These are phyloP conservation scores for Leccinellum luteum DNA, from an alignment of 768 basidiomycete species.

Conservation along the genomic window DNA sequence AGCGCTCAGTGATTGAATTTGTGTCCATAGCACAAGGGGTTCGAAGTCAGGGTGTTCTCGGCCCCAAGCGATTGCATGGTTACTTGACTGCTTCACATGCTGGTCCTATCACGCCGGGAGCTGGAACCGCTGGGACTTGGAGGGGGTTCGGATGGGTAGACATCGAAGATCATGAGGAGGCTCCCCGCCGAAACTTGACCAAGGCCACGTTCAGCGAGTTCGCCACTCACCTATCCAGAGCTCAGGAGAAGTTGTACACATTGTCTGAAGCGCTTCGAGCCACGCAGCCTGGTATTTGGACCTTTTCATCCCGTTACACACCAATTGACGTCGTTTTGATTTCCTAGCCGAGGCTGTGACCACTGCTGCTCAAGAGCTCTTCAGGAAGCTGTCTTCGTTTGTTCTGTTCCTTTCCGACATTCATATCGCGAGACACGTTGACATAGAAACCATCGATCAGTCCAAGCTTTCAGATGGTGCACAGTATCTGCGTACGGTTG, in stretches of 20 bases:
- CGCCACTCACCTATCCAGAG: conserved; percentile 20
- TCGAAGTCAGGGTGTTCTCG: conserved; percentile 24
- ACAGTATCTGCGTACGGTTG: conserved; percentile 41
- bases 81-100: conserved; percentile 36
- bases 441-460: conserved; percentile 43
- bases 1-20: conserved; percentile 64
- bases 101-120: conserved; percentile 44
- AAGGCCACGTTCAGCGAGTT: conserved; percentile 34
- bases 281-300: conserved; percentile 20
- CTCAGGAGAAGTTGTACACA: conserved; percentile 29
- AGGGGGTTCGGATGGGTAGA: conserved; percentile 53
- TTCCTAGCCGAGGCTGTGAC: conserved; percentile 22
- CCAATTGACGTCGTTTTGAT: conserved; percentile 1
- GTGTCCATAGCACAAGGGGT: conserved; percentile 58
- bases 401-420: conserved; percentile 44
- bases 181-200: conserved; percentile 28
- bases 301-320: neutral
- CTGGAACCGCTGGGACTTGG: conserved; percentile 51
- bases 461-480: conserved; percentile 33
- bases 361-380: conserved; percentile 31
- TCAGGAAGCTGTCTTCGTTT: conserved; percentile 40
- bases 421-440: conserved; percentile 51
- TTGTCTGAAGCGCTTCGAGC: conserved; percentile 20
- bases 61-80: conserved; percentile 37
- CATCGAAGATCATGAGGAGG: conserved; percentile 33